Evolutionary conservation across 495 filamentous ascomycete genomes (phyloP).

Genomic region (Hyaloscypha bicolor): DNA sequence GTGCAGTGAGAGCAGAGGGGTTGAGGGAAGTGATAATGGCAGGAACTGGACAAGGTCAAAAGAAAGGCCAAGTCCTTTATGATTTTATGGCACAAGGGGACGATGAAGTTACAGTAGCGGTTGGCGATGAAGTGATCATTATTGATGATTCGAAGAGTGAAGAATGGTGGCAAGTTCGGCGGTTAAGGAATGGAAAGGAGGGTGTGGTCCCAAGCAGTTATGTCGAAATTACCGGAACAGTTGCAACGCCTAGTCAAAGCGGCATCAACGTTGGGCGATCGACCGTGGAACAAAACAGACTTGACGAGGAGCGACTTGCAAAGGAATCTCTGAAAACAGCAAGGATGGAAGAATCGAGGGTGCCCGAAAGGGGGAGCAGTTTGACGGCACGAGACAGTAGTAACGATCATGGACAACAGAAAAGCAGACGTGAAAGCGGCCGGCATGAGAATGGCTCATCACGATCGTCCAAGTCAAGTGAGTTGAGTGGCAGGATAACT

Average conservation of each 20-base stretch:
- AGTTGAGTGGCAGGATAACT: conserved; percentile 40
- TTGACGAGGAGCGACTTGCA: conserved; percentile 78
- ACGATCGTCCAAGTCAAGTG: conserved; percentile 67
- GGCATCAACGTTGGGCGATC: conserved; percentile 69
- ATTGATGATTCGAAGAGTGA: conserved; percentile 89
- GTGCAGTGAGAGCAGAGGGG: conserved; percentile 79
- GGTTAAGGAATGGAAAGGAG: conserved; percentile 86
- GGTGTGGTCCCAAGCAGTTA: conserved; percentile 99
- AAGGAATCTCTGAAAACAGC: conserved; percentile 71
- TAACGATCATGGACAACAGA: conserved; percentile 63
- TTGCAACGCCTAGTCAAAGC: conserved; percentile 47
- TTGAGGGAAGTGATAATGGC: conserved; percentile 86
- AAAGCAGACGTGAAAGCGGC: conserved; percentile 68
- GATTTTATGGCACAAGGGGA: conserved; percentile 97
- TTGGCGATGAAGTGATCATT: conserved; percentile 89
- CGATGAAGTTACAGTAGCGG: conserved; percentile 91
- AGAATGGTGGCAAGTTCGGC: conserved; percentile 97
- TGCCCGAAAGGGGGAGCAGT: conserved; percentile 71
- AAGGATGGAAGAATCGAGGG: conserved; percentile 54
- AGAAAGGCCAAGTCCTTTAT: conserved; percentile 86
- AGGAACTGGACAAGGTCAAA: conserved; percentile 61
- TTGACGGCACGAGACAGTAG: conserved; percentile 57
- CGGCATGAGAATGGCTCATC: conserved; percentile 39
- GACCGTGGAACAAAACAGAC: conserved; percentile 77
- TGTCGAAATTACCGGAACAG: conserved; percentile 76